Base-by-base conservation (phyloP, 495 filamentous ascomycete species). In the Lasiosphaeriaceae sp. region DNA sequence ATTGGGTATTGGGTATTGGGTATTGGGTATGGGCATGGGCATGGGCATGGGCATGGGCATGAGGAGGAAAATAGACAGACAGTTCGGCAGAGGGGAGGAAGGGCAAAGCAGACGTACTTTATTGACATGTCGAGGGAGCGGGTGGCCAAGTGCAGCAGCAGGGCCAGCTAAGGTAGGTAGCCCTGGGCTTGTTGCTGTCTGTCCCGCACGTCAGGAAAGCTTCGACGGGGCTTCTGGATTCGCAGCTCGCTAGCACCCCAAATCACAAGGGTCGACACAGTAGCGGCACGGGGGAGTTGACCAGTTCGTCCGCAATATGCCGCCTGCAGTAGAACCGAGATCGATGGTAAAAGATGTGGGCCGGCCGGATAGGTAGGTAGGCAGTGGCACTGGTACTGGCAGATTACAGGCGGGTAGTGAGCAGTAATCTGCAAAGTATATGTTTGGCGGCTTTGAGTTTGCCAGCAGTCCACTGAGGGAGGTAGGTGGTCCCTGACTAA, bases 41-140 rank as follows among this genome's bases (percentile, higher is more conserved):
- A n/a, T n/a, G n/a, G n/a, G n/a, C n/a, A n/a, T n/a, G n/a, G 59
- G 34, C 34, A 37, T 37, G 34, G 34, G 14, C 34, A 37, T 37
- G 34, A 26, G 23, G 52, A 59, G 55, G 41, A 47, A 56, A 53
- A 24, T 24, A 51, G 59, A 59, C 34, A 57, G 54, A 68, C 51
- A 55, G n/a, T 55, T 52, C 50, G 56, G 56, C 47, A 50, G 51
- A 50, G 51, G 17, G 62, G 59, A 60, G 62, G 54, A 56, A 56
- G 57, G 47, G 54, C 50, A 60, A 57, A 60, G 67, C 54, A 62
- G 65, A 80, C 81, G 71, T 80, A 86, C 83, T 86, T 86, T 78
- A 86, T 79, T 76, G 83, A 86, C 83, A 86, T 86, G 69, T 74
- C 77, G 68, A 75, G 61, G 66, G 60, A 69, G 65, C 64, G 70